A percentile compares a stretch with the other conserved stretches of the same genome.
phyloP scores from a whole-genome alignment of 257 asterid species.

The Thymus mandschuricus region DNA sequence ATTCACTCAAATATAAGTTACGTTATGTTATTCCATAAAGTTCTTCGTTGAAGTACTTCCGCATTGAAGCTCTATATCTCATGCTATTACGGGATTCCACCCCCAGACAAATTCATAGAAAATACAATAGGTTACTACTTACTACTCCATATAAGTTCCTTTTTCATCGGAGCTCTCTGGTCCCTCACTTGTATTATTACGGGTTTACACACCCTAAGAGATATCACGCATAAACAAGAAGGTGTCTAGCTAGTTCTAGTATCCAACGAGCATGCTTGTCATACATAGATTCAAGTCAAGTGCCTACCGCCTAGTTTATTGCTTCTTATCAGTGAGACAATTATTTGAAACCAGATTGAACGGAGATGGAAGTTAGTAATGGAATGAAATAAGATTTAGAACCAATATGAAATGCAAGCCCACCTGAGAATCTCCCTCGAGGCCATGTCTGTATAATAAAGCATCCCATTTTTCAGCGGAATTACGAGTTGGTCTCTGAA shows the following conservation, averaged over 20 bases:
- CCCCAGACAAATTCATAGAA: no score
- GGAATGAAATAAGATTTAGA: conserved; percentile 2
- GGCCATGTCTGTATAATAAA: conserved; percentile 79
- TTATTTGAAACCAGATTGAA: not conserved
- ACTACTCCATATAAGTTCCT: not conserved
- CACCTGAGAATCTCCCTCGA: conserved; percentile 90
- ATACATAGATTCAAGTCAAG: conserved; percentile 18
- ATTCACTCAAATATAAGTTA: not conserved
- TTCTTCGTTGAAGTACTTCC: no score
- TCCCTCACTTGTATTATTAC: not conserved
- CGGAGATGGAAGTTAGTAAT: not conserved
- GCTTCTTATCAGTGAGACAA: conserved; percentile 7
- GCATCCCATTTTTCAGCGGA: conserved; percentile 99
- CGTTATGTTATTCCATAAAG: not conserved
- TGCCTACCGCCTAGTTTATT: conserved; percentile 7
- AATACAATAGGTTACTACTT: no score
- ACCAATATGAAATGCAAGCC: conserved; percentile 25
- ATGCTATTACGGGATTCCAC: no score
- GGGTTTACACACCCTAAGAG: not conserved
- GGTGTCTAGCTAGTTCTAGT: not conserved
- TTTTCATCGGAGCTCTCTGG: not conserved
- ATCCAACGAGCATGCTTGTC: conserved; percentile 4
- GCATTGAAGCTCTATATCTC: no score
- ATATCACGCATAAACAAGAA: not conserved
- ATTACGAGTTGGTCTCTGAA: conserved; percentile 81